Base-by-base conservation (phyloP, 768 basidiomycete genomes). In the Gyrodon lividus region DNA sequence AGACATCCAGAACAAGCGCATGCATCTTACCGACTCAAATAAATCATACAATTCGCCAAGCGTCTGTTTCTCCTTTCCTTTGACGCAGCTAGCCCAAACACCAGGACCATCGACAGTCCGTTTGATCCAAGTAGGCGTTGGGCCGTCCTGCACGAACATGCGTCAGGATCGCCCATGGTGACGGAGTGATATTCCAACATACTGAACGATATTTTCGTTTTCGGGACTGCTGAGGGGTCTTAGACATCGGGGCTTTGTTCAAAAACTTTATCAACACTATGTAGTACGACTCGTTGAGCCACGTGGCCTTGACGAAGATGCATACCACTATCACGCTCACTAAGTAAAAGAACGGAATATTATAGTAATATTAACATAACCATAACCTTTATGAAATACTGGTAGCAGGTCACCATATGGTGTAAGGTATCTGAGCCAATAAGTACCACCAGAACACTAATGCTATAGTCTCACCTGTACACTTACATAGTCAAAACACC, bases 71-170 rank as follows among this genome's bases (percentile, higher is more conserved):
- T 93, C 92, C 58, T 86, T 92, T 17, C 91, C 91, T 65, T 86
- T 89, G 26, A 90, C 79, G 75, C 89, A 92, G 60, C 84, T 90
- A 9, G 82, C 87, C 90, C 91, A 93, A 17, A 93, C 71, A 16
- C 91, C 90, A 17, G 91, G 91, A 8, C 91, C 91, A 53, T 88
- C 86, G 51, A 92, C 78, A 22, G 73, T 68, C 38, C 79, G 71
- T 66, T 82, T 88, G 19, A 71, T 77, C 84, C 84, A 86, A 24
- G 83, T 76, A 16, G 83, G 77, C 2, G 81, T 80, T 26, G 60
- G 34, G 5, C 86, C 86, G 59, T 87, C 84, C 86, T 88, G 56
- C 10, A 35, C 26, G 17, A 35, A 26, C 9, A 26, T 22, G 31
- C 20, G 22, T 65, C 44, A 53, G 44, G 30, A 14, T 43, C 20